These are phyloP conservation scores for Colletotrichum limetticola DNA, from an alignment of 2,329 filamentous ascomycete species.

Conservation along the genomic window DNA sequence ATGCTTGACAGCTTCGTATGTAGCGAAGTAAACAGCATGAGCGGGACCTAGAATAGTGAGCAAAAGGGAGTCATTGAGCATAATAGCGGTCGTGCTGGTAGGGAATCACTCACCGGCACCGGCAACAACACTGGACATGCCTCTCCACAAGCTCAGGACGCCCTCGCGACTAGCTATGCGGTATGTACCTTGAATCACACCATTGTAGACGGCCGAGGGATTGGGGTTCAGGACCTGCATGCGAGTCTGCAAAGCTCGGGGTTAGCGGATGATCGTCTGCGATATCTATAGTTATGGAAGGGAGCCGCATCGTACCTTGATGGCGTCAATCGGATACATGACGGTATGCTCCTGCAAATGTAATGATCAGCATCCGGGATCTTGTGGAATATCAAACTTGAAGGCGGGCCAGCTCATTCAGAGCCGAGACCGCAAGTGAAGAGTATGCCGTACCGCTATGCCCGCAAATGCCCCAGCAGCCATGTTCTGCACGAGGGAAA, in stretches of 20 bases:
- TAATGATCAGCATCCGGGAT: conserved; percentile 33
- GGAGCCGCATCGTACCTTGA: conserved; percentile 76
- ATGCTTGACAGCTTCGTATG: conserved; percentile 97
- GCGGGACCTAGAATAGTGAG: conserved; percentile 77
- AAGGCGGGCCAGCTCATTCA: background rate
- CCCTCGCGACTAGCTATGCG: conserved; percentile 93
- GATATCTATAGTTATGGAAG: background rate
- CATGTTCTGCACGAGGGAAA: conserved; percentile 95
- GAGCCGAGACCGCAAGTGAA: conserved; percentile 2
- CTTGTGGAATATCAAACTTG: background rate
- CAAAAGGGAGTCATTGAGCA: background rate
- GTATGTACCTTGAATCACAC: conserved; percentile 90
- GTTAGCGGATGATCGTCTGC: conserved; percentile 32
- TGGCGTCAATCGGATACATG: conserved; percentile 98
- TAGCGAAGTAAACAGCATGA: conserved; percentile 98
- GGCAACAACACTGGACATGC: conserved; percentile 94
- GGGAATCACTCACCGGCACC: conserved; percentile 78
- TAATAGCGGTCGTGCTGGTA: background rate
- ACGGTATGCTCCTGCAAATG: conserved; percentile 88
- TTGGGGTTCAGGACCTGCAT: conserved; percentile 96
- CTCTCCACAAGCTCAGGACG: conserved; percentile 91
- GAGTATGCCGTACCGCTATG: conserved; percentile 76
- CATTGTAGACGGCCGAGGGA: conserved; percentile 83
- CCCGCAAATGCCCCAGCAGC: conserved; percentile 95
- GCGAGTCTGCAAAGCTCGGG: conserved; percentile 74